A percentile compares a stretch with the other conserved stretches of the same genome.
Evolutionary conservation across 208 protist species (phyloP).

Genomic region (Porcisia hertigi): DNA sequence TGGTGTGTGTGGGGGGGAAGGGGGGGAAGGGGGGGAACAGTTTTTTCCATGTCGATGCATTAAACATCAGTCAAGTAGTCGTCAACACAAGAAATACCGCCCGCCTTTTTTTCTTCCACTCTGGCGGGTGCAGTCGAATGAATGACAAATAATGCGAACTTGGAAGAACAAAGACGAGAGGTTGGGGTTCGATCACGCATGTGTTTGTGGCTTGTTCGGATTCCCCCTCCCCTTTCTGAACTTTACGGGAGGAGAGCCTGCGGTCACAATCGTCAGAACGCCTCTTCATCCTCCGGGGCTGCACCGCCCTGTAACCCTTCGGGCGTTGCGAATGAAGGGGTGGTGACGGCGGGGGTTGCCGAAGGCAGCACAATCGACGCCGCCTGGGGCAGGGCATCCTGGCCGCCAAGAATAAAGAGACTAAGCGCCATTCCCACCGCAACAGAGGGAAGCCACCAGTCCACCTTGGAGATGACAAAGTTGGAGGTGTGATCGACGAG

Average conservation of each 20-base stretch:
- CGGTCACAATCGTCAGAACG: slow-evolving; percentile 5
- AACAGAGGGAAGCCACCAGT: slow-evolving; percentile 88
- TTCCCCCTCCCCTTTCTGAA: not conserved
- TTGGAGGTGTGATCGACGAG: slow-evolving; percentile 78
- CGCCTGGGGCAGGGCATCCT: slow-evolving; percentile 51
- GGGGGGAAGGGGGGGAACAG: too few species aligned
- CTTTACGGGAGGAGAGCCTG: not conserved
- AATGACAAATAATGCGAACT: too few species aligned
- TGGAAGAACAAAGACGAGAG: too few species aligned
- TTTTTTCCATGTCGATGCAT: too few species aligned
- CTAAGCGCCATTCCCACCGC: slow-evolving; percentile 70
- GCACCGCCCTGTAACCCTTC: slow-evolving; percentile 26
- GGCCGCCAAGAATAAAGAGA: slow-evolving; percentile 74
- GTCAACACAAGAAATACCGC: too few species aligned
- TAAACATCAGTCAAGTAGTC: too few species aligned
- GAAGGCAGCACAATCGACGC: slow-evolving; percentile 52
- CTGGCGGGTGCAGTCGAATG: too few species aligned
- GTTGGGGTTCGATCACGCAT: not conserved
- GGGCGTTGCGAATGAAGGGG: slow-evolving; percentile 58
- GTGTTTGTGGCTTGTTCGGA: not conserved
- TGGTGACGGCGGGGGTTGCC: slow-evolving; percentile 50
- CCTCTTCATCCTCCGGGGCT: slow-evolving; percentile 51
- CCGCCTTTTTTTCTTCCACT: too few species aligned
- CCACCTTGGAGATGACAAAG: slow-evolving; percentile 74
- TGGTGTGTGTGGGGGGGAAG: too few species aligned